Percentiles rank a stretch among this genome's conserved stretches.
These are phyloP conservation scores for Aspergillus sp. DNA, from an alignment of 2,329 filamentous ascomycete species.

Conservation along the genomic window DNA sequence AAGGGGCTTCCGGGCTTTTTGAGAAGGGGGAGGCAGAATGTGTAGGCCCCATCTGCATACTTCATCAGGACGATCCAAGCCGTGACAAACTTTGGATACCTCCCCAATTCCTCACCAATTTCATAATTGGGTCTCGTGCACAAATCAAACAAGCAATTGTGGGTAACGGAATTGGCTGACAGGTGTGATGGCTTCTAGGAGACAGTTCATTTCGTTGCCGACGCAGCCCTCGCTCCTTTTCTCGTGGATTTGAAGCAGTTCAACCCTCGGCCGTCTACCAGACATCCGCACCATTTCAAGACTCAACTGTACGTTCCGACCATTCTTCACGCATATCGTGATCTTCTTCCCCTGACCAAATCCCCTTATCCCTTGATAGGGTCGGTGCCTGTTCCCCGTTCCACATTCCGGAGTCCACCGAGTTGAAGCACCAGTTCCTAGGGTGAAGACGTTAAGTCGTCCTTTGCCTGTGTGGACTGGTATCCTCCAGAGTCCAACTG, in stretches of 20 bases:
- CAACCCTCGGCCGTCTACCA: constrained; percentile 26
- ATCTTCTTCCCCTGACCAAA: constrained; percentile 32
- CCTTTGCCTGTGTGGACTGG: constrained; percentile 40
- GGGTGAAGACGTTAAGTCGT: constrained; percentile 50
- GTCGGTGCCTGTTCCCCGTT: constrained; percentile 36
- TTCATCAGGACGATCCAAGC: constrained; percentile 14
- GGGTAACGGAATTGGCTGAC: constrained; percentile 14
- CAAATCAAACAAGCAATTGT: constrained; percentile 3
- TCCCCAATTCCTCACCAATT: constrained; percentile 2
- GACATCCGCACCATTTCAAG: background rate
- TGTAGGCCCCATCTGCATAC: constrained; percentile 15
- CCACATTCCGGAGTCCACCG: constrained; percentile 40
- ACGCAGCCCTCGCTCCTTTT: constrained; percentile 24
- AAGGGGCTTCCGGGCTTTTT: constrained; percentile 12
- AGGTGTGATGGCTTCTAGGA: constrained; percentile 11
- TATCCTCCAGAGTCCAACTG: constrained; percentile 35
- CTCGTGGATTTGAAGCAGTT: constrained; percentile 27
- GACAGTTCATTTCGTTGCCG: constrained; percentile 16
- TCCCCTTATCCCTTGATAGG: constrained; percentile 40
- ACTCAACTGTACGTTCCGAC: constrained; percentile 32
- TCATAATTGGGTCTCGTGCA: constrained; percentile 2
- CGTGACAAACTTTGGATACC: constrained; percentile 14
- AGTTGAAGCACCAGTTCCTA: constrained; percentile 33
- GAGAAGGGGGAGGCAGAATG: constrained; percentile 13
- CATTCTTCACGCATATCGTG: constrained; percentile 27